Evolutionary conservation across 208 protist species (phyloP).

Genomic region (Wallacemonas sp.): DNA sequence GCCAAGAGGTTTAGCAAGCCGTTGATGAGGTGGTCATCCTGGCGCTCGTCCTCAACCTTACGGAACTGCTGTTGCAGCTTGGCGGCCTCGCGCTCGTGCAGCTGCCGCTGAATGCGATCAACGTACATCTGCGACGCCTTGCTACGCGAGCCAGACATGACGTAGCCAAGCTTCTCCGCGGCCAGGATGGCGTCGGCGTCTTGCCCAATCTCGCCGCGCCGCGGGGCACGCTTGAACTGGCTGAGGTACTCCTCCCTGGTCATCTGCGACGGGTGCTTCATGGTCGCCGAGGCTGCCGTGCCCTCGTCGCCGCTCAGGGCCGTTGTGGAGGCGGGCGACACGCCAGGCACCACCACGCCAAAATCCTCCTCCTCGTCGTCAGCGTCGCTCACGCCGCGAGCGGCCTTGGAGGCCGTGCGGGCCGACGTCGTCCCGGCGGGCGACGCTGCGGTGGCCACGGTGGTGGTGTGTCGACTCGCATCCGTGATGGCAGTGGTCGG

Average conservation of each 20-base stretch:
- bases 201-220: conserved; percentile 86
- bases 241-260: conserved; percentile 82
- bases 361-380: conserved; percentile 57
- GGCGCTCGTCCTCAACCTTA: conserved; percentile 85
- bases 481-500: background rate
- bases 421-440: no score
- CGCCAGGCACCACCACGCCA: conserved; percentile 27
- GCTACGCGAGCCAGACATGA: conserved; percentile 91
- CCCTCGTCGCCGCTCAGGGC: background rate
- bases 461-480: background rate
- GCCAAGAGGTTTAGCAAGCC: conserved; percentile 55
- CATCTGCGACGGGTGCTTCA: conserved; percentile 91
- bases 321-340: background rate
- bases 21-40: conserved; percentile 67
- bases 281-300: background rate
- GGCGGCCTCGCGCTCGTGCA: conserved; percentile 88
- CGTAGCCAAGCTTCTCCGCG: conserved; percentile 87
- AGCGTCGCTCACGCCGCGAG: background rate
- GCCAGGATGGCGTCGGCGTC: conserved; percentile 74
- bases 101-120: conserved; percentile 82
- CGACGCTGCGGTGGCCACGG: background rate
- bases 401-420: no score
- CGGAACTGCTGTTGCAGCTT: conserved; percentile 90
- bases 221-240: conserved; percentile 87
- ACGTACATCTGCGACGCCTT: conserved; percentile 83